A percentile compares a stretch with the other conserved stretches of the same genome.
These are phyloP conservation scores for Tuber indicum DNA, from an alignment of 495 filamentous ascomycete genomes.

Conservation along the genomic window DNA sequence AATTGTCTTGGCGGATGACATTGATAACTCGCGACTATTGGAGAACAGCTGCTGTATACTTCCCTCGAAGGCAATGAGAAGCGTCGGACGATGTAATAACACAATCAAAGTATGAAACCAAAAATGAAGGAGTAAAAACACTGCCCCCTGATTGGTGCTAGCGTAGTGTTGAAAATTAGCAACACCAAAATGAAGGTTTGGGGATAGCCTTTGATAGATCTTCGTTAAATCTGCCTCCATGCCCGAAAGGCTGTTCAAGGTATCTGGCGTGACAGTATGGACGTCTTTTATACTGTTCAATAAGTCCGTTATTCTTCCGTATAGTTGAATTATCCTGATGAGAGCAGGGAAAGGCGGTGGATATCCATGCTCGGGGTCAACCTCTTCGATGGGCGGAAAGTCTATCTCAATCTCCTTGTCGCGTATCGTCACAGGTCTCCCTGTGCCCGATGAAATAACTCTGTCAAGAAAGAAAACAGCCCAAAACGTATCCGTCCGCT, in stretches of 20 bases:
- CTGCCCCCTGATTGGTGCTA: slow-evolving; percentile 67
- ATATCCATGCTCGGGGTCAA: slow-evolving; percentile 54
- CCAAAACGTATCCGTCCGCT: slow-evolving; percentile 78
- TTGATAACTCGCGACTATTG: slow-evolving; percentile 71
- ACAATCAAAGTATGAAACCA: slow-evolving; percentile 88
- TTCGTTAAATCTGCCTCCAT: slow-evolving; percentile 73
- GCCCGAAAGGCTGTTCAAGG: slow-evolving; percentile 57
- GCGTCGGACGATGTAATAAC: slow-evolving; percentile 71
- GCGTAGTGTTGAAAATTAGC: slow-evolving; percentile 71
- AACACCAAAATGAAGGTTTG: slow-evolving; percentile 68
- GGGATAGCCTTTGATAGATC: slow-evolving; percentile 69
- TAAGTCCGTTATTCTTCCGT: slow-evolving; percentile 72
- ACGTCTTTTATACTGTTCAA: slow-evolving; percentile 74
- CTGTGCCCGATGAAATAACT: slow-evolving; percentile 77
- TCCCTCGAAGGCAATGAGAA: slow-evolving; percentile 69
- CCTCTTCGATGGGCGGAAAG: slow-evolving; percentile 61
- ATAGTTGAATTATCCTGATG: slow-evolving; percentile 75
- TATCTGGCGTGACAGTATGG: slow-evolving; percentile 66
- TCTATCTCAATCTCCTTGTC: slow-evolving; percentile 74
- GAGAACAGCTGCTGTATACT: slow-evolving; percentile 62
- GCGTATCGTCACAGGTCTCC: slow-evolving; percentile 68
- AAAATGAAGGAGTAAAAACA: slow-evolving; percentile 80
- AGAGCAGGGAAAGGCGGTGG: slow-evolving; percentile 71
- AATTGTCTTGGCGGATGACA: slow-evolving; percentile 84
- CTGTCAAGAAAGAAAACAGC: slow-evolving; percentile 78